phyloP scores from a whole-genome alignment of 805 yeast species.

The Jamesozyma gamospora region DNA sequence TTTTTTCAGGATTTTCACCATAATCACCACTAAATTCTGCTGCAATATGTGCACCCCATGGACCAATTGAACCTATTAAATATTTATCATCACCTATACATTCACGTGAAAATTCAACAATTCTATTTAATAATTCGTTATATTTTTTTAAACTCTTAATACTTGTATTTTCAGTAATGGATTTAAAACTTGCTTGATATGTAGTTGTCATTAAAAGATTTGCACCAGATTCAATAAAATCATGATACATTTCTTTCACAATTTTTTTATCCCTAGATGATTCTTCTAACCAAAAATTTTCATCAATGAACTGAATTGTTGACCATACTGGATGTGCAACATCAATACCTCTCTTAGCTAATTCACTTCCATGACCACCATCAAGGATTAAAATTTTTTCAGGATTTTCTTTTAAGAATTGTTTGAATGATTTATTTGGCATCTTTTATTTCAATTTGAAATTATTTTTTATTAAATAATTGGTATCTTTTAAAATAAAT shows the following conservation, averaged over 20 bases:
- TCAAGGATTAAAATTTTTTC: conserved; percentile 31
- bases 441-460: too few relatives aligned
- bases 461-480: too few relatives aligned
- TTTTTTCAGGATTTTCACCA: conserved; percentile 21
- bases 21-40: conserved; percentile 69
- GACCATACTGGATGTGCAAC: conserved; percentile 52
- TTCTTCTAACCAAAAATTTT: conserved; percentile 15
- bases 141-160: conserved; percentile 16
- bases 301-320: conserved; percentile 37
- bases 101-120: conserved; percentile 15
- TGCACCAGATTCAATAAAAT: conserved; percentile 46
- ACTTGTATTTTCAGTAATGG: conserved; percentile 29
- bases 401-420: conserved; percentile 8
- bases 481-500: too few relatives aligned
- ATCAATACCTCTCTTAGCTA: conserved; percentile 40
- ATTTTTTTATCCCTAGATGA: conserved; percentile 31
- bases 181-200: conserved; percentile 45
- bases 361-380: conserved; percentile 59
- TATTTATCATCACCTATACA: conserved; percentile 18
- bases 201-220: conserved; percentile 47
- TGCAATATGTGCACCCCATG: conserved; percentile 62
- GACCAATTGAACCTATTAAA: conserved; percentile 54
- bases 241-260: conserved; percentile 39
- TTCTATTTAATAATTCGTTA: conserved; percentile 13
- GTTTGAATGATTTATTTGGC: conserved; percentile 3